Conservation (phyloP, 2,329 filamentous ascomycete species). For the Dactylellina sp. region DNA sequence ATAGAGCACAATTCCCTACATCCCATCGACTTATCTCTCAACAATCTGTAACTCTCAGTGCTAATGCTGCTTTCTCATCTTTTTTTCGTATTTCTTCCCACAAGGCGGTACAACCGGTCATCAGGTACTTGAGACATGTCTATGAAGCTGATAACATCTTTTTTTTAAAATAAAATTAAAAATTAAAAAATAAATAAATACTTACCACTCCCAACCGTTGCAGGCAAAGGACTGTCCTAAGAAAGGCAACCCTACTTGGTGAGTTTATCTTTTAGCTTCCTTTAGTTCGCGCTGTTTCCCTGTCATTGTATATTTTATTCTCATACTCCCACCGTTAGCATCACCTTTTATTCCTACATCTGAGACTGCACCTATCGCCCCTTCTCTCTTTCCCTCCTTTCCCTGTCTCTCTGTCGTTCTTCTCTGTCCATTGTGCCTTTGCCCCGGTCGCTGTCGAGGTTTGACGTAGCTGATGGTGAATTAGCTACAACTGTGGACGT, state of each 20-base stretch:
- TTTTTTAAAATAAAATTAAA: too few species aligned
- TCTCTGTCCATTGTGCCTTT: constrained; percentile 16
- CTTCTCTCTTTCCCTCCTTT: neutral
- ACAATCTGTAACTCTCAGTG: neutral
- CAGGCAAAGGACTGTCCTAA: constrained; percentile 89
- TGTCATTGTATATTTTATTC: too few species aligned
- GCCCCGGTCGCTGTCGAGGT: constrained; percentile 54
- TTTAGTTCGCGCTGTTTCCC: constrained; percentile 18
- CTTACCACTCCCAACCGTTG: constrained; percentile 71
- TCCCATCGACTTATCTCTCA: neutral
- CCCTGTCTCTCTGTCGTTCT: constrained; percentile 15
- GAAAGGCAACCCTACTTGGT: constrained; percentile 85
- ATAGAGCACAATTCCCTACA: constrained; percentile 5
- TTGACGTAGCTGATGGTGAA: constrained; percentile 58
- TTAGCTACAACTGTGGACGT: constrained; percentile 84
- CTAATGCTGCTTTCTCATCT: neutral
- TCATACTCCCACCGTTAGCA: neutral
- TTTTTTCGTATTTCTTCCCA: constrained; percentile 1
- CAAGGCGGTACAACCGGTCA: constrained; percentile 41
- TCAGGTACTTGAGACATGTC: constrained; percentile 68
- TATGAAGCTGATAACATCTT: constrained; percentile 60
- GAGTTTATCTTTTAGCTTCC: constrained; percentile 62
- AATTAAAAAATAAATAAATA: too few species aligned
- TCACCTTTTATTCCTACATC: neutral
- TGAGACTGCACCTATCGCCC: neutral